Percentiles rank a stretch among this genome's conserved stretches.
phyloP scores from a whole-genome alignment of 371 early-diverging fungal species.

The Apophysomyces sp. region DNA sequence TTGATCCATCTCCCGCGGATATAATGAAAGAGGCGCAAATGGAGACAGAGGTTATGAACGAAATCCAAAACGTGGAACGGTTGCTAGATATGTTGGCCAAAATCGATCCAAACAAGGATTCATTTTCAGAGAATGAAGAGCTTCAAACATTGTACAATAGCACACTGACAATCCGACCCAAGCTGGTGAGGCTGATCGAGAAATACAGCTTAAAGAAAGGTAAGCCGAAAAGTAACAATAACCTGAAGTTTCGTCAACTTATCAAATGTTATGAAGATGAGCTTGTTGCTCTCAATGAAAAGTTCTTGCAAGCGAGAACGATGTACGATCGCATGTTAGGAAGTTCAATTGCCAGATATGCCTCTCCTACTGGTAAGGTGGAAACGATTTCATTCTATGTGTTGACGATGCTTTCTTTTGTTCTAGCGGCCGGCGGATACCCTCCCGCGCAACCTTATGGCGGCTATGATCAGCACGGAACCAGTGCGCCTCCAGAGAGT shows the following conservation, averaged over 20 bases:
- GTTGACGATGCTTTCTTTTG: background rate
- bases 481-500: conserved; percentile 10
- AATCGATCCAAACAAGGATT: conserved; percentile 79
- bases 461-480: conserved; percentile 6
- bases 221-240: conserved; percentile 13
- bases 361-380: conserved; percentile 15
- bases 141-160: conserved; percentile 77
- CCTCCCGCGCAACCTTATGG: conserved; percentile 13
- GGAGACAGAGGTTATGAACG: conserved; percentile 72
- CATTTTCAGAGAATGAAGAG: conserved; percentile 84
- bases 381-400: background rate
- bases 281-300: conserved; percentile 51
- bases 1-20: conserved; percentile 61
- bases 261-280: conserved; percentile 31
- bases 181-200: conserved; percentile 77
- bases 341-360: conserved; percentile 47
- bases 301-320: conserved; percentile 52
- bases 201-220: conserved; percentile 79
- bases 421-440: conserved; percentile 5
- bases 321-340: conserved; percentile 54
- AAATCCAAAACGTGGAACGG: conserved; percentile 75
- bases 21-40: conserved; percentile 60
- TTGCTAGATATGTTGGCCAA: conserved; percentile 72
- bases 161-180: conserved; percentile 74
- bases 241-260: background rate